phyloP scores from a whole-genome alignment of 129 eudicot genomes.

The Ambrosia trifida region DNA sequence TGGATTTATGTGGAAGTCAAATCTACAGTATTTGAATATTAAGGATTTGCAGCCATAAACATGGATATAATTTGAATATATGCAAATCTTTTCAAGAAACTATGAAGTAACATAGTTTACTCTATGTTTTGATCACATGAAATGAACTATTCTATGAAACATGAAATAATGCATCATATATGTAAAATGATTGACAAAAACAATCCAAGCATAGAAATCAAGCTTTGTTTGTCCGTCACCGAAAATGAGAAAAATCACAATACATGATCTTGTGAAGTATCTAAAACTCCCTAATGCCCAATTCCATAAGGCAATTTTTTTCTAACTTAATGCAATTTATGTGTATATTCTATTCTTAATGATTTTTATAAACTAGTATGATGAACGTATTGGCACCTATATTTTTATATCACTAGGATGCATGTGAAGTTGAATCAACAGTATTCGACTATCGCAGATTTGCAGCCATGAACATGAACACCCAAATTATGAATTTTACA shows the following conservation, averaged over 20 bases:
- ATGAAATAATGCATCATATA: not conserved
- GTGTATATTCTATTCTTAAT: not conserved
- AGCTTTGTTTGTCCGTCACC: too few species aligned
- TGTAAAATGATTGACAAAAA: too few species aligned
- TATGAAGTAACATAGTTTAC: not conserved
- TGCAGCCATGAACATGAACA: too few species aligned
- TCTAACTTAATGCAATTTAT: not conserved
- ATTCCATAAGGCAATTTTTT: not conserved
- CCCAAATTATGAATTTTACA: not conserved
- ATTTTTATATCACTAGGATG: too few species aligned
- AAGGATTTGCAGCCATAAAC: not conserved
- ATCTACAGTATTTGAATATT: constrained; percentile 8
- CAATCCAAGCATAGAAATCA: too few species aligned
- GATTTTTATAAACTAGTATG: not conserved
- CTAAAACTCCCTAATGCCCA: not conserved
- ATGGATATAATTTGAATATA: not conserved
- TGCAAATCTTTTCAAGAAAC: constrained; percentile 3
- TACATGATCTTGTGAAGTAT: not conserved
- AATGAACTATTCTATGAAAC: not conserved
- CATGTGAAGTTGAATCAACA: too few species aligned
- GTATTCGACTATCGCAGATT: too few species aligned
- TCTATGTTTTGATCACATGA: not conserved
- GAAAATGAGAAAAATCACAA: not conserved
- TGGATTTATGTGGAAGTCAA: not conserved
- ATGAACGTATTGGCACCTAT: not conserved